A percentile compares a stretch with the other conserved stretches of the same genome.
phyloP scores from a whole-genome alignment of 2,329 filamentous ascomycete genomes.

The Sclerotinia trifoliorum region DNA sequence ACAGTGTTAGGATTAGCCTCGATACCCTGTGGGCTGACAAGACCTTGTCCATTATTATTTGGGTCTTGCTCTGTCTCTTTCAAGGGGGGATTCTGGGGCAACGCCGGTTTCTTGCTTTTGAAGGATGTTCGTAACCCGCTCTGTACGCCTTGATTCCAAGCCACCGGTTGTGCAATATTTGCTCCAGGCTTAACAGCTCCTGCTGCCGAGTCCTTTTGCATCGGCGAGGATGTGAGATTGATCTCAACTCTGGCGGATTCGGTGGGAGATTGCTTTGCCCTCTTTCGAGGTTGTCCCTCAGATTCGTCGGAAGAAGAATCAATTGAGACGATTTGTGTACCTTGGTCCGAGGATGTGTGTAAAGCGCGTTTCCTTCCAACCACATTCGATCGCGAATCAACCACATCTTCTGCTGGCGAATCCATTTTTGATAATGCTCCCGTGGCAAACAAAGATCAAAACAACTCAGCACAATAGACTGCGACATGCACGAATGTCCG shows the following conservation, averaged over 20 bases:
- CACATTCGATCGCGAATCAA: constrained; percentile 17
- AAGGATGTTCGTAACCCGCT: constrained; percentile 46
- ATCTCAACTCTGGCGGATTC: background rate
- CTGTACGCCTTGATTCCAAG: constrained; percentile 47
- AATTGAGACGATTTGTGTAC: constrained; percentile 9
- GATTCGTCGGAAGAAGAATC: constrained; percentile 22
- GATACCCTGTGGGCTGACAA: background rate
- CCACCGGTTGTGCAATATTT: constrained; percentile 2
- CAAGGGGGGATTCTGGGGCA: background rate
- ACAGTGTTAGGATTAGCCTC: background rate
- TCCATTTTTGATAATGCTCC: constrained; percentile 6
- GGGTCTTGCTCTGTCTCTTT: background rate
- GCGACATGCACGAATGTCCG: background rate
- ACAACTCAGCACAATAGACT: background rate
- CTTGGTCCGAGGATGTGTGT: constrained; percentile 11
- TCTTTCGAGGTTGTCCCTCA: constrained; percentile 11
- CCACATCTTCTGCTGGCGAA: constrained; percentile 10
- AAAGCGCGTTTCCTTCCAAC: constrained; percentile 21
- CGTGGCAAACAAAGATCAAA: background rate
- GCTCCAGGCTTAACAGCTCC: background rate
- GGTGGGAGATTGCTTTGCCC: constrained; percentile 5
- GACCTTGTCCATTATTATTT: constrained; percentile 7
- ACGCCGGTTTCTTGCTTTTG: constrained; percentile 28
- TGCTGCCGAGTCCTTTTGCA: background rate
- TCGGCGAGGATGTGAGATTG: constrained; percentile 9